Conservation (phyloP, 2,329 filamentous ascomycete species). For the Aspergillus sp. region DNA sequence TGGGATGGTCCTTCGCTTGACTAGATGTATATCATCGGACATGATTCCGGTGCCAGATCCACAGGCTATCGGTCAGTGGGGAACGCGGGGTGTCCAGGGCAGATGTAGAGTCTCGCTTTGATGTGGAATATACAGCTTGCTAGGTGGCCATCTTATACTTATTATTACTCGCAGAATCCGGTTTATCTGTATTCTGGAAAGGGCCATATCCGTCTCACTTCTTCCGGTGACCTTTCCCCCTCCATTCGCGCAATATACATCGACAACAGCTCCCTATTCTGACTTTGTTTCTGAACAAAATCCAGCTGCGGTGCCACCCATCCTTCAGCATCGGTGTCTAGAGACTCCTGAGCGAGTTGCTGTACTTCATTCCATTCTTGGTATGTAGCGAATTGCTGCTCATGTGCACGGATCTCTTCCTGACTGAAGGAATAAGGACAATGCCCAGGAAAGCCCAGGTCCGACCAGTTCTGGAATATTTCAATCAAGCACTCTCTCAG, state of each 20-base stretch:
- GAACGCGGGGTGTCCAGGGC: too few relatives aligned
- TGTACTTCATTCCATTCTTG: slow-evolving; percentile 17
- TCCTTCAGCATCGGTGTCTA: slow-evolving; percentile 20
- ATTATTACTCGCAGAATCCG: too few relatives aligned
- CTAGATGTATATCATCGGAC: too few relatives aligned
- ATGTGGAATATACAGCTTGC: too few relatives aligned
- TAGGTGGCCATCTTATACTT: too few relatives aligned
- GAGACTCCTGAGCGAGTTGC: slow-evolving; percentile 17
- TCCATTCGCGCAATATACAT: slow-evolving; percentile 11
- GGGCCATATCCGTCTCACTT: too few relatives aligned
- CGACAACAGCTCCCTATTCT: slow-evolving; percentile 15
- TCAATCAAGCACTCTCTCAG: slow-evolving; percentile 15
- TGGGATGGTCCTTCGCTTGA: too few relatives aligned
- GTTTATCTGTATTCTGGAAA: too few relatives aligned
- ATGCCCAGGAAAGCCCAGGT: not conserved
- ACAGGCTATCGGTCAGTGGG: too few relatives aligned
- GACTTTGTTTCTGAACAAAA: slow-evolving; percentile 15
- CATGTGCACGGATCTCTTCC: slow-evolving; percentile 12
- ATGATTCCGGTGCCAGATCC: too few relatives aligned
- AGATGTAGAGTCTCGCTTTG: too few relatives aligned
- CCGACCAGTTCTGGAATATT: slow-evolving; percentile 9
- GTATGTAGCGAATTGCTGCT: slow-evolving; percentile 11
- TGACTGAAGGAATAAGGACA: slow-evolving; percentile 11
- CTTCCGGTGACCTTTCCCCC: slow-evolving; percentile 6
- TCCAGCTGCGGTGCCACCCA: slow-evolving; percentile 21